phyloP scores from a whole-genome alignment of 2,329 filamentous ascomycete genomes.

The Cytospora piceae region DNA sequence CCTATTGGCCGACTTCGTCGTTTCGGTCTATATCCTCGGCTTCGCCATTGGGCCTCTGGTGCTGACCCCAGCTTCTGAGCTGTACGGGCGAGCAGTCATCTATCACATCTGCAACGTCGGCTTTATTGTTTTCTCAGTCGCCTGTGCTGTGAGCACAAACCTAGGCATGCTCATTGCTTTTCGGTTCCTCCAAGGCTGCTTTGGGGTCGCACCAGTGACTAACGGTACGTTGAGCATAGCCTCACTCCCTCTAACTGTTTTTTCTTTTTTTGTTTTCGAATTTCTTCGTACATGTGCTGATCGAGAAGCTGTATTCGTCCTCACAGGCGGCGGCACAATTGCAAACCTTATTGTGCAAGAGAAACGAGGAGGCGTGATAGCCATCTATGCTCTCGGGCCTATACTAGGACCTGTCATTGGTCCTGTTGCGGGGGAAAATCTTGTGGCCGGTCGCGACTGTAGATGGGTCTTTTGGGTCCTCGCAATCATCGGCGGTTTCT shows the following conservation, averaged over 20 bases:
- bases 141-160: constrained; percentile 43
- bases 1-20: constrained; percentile 53
- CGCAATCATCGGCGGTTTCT: constrained; percentile 61
- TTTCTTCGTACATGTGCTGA: too few relatives aligned
- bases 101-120: constrained; percentile 47
- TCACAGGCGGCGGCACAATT: constrained; percentile 51
- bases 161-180: constrained; percentile 49
- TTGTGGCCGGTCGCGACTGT: constrained; percentile 64
- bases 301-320: not conserved
- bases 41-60: constrained; percentile 12
- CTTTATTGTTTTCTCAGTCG: constrained; percentile 45
- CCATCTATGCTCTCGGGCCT: constrained; percentile 61
- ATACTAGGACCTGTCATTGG: constrained; percentile 43
- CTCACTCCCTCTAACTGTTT: too few relatives aligned
- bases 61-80: constrained; percentile 51
- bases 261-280: too few relatives aligned
- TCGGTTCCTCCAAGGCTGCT: constrained; percentile 55
- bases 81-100: constrained; percentile 46
- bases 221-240: constrained; percentile 36
- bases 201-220: constrained; percentile 56
- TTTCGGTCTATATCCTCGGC: constrained; percentile 62
- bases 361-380: constrained; percentile 49
- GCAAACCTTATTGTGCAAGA: constrained; percentile 40
- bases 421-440: constrained; percentile 58
- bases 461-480: constrained; percentile 67